Evolutionary conservation across 2,329 filamentous ascomycete species (phyloP), one percentile per base, ranked within the genome.

Genomic region (Fusarium annulatum): DNA sequence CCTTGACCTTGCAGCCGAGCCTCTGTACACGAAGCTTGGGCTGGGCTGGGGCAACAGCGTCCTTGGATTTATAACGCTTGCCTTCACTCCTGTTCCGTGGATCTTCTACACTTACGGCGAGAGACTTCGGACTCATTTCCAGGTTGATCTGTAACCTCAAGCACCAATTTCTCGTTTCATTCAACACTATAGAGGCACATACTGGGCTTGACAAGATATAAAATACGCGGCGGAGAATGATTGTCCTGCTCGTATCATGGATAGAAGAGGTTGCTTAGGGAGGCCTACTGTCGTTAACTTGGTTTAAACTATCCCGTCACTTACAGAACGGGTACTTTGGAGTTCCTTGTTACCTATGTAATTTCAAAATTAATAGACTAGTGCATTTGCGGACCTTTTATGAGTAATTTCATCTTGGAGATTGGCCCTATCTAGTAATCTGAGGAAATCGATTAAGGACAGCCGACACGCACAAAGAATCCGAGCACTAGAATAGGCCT

Each of bases 31-130:
- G 0, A 65, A 21, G 3, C 55, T 74, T 2, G 69, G 71, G 0
- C 39, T 76, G 4, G 73, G 73, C 0, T 76, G 73, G 71, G 74
- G 74, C 8, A 76, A 76, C 8, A 68, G 64, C 2, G 64, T 76
- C 1, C 45, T 76, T n/a, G 74, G 68, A 0, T 71, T 75, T 1
- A 63, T 76, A 4, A 39, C 43, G 16, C 53, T 76, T n/a, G 61
- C 48, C 1, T 76, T 76, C 12, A 75, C 69, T 2, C 73, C 71
- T 0, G 62, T 76, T 8, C 69, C 73, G 2, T 68, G 66, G 48
- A 30, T 76, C 7, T 76, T 75, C 15, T 55, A 71, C n/a, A 55
- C 28, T 3, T 71, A 71, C 5, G 73, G 73, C 1, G 74, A 71
- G 23, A 46, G 39, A 7, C 33, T 76, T n/a, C 42, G 74, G 15